Evolutionary conservation across 1,284 basidiomycete species (phyloP).

Genomic region (Ustilago loliicola): DNA sequence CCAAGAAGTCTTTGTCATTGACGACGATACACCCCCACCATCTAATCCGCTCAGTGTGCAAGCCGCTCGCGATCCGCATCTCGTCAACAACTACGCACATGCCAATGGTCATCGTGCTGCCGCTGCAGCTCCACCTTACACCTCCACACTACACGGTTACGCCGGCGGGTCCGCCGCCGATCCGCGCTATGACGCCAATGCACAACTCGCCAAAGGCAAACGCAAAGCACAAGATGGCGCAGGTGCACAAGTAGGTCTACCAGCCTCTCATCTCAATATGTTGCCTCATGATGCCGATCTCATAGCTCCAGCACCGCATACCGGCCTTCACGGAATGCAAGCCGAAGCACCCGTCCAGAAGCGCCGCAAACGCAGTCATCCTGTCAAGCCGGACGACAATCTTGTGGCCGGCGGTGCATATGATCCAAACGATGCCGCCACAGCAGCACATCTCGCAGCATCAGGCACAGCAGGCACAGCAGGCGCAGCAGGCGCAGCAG

Average conservation of each 20-base stretch:
- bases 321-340: slow-evolving; percentile 10
- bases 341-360: slow-evolving; percentile 30
- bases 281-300: slow-evolving; percentile 50
- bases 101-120: slow-evolving; percentile 35
- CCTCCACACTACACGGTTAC: slow-evolving; percentile 27
- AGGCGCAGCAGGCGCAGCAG: too few relatives aligned
- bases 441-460: slow-evolving; percentile 28
- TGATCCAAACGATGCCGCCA: slow-evolving; percentile 26
- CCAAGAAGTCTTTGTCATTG: slow-evolving; percentile 59
- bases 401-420: slow-evolving; percentile 14
- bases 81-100: slow-evolving; percentile 48
- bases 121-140: slow-evolving; percentile 14
- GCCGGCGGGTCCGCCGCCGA: slow-evolving; percentile 25
- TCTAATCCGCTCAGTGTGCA: slow-evolving; percentile 53
- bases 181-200: slow-evolving; percentile 32
- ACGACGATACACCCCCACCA: slow-evolving; percentile 57
- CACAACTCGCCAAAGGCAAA: slow-evolving; percentile 46
- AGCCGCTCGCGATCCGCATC: slow-evolving; percentile 39
- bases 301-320: slow-evolving; percentile 44
- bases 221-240: slow-evolving; percentile 45
- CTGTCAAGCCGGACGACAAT: slow-evolving; percentile 32
- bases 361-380: slow-evolving; percentile 50
- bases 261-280: slow-evolving; percentile 38
- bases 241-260: slow-evolving; percentile 10
- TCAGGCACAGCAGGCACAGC: slow-evolving; percentile 31